Evolutionary conservation across 179 eudicot species (phyloP), one percentile per base, ranked within the genome.

Genomic region (Gypsophila paniculata): DNA sequence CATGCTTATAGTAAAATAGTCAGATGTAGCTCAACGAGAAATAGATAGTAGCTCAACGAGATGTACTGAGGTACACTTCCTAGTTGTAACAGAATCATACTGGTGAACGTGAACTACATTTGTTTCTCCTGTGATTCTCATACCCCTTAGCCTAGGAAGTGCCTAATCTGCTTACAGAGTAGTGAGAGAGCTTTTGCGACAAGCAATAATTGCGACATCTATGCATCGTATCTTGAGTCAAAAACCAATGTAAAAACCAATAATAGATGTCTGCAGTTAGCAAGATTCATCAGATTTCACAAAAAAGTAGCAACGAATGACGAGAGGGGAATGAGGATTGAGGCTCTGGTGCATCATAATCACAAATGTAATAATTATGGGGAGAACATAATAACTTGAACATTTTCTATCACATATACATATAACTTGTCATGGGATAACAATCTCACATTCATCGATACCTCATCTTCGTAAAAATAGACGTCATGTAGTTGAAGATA

Each of bases 11-110:
- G 34, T 29, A 29, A 29, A 4, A 29, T 1, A 29, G 34, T 29
- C 34, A 29, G 4, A 29, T 29, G 5, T 15, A 32, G 65, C 17
- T 61, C 63, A 25, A 59, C 26, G 63, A 59, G 63, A 25, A n/a
- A n/a, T n/a, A n/a, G n/a, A n/a, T n/a, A n/a, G 5, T 15, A 32
- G 65, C 17, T 61, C 63, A 25, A 59, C 26, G 63, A 59, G 63
- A 25, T 14, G 34, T 5, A 5, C 36, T 59, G 63, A 59, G 63
- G 26, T 59, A 29, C 36, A 59, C 38, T 59, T 17, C 63, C 63
- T 59, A 4, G n/a, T 59, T 12, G 22, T 25, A 14, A 36, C 38
- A 59, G 2, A 59, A 25, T 59, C 63, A 59, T 59, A 59, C 63
- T 25, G 38, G 63, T 17, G 17, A 6, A 39, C 18, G 5, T 51